These are phyloP conservation scores for Globisporangium iwayamae DNA, from an alignment of 352 stramenopile genomes.

Conservation along the genomic window DNA sequence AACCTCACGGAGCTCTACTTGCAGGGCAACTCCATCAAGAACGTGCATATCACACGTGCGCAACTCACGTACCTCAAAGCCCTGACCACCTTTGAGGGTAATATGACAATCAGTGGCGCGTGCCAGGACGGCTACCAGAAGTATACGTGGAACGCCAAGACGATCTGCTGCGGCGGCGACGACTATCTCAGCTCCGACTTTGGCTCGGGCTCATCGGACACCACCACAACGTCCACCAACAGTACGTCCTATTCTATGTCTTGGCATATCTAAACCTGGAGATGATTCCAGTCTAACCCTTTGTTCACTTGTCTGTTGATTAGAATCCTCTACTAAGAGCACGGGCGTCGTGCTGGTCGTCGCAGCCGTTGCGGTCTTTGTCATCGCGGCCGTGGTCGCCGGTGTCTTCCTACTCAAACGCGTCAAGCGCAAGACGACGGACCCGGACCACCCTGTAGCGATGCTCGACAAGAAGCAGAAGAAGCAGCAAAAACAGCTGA, in stretches of 20 bases:
- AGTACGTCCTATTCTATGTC: conserved; percentile 9
- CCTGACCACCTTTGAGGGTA: conserved; percentile 43
- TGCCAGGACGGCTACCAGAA: conserved; percentile 46
- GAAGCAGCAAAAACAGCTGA: conserved; percentile 10
- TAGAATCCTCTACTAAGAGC: conserved; percentile 6
- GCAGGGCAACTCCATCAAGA: conserved; percentile 44
- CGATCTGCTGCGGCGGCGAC: conserved; percentile 41
- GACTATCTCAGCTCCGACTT: conserved; percentile 40
- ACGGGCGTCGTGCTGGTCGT: conserved; percentile 39
- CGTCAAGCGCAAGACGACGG: conserved; percentile 45
- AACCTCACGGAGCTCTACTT: conserved; percentile 52
- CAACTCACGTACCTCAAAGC: conserved; percentile 57
- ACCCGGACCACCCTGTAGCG: conserved; percentile 27
- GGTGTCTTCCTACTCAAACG: conserved; percentile 59
- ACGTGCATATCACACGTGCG: conserved; percentile 45
- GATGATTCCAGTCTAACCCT: neutral
- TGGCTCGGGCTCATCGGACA: conserved; percentile 25
- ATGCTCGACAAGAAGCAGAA: conserved; percentile 41
- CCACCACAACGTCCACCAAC: conserved; percentile 27
- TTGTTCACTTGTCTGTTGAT: neutral
- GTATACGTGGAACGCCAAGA: conserved; percentile 47
- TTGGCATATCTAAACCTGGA: neutral
- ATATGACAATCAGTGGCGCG: conserved; percentile 29
- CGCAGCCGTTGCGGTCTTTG: conserved; percentile 34
- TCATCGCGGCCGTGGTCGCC: conserved; percentile 35